phyloP scores from a whole-genome alignment of 768 basidiomycete species.

The Dacryopinax primogenitus region DNA sequence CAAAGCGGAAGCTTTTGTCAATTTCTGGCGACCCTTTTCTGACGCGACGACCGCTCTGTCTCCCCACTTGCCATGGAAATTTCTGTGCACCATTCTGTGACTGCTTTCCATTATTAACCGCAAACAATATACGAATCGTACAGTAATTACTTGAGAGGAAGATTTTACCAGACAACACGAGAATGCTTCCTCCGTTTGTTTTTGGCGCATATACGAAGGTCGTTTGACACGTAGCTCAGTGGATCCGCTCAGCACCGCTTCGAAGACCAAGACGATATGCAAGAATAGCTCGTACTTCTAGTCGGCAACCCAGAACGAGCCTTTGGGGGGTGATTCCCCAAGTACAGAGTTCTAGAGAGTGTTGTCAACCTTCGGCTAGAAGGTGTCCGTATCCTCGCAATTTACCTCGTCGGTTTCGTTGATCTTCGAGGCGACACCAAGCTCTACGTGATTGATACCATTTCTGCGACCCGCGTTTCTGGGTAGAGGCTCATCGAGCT shows the following conservation, averaged over 20 bases:
- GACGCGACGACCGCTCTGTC: too few relatives aligned
- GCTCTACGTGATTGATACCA: not conserved
- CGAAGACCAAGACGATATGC: not conserved
- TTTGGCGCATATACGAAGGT: not conserved
- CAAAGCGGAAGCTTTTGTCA: not conserved
- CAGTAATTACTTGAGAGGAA: not conserved
- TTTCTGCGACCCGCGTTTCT: not conserved
- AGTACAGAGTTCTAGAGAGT: not conserved
- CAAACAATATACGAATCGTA: not conserved
- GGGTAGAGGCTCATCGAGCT: not conserved
- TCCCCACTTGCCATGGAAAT: too few relatives aligned
- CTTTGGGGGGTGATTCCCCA: not conserved
- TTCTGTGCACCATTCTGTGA: not conserved
- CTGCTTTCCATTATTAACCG: not conserved
- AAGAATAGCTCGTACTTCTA: not conserved
- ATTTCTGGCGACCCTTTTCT: not conserved
- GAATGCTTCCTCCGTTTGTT: not conserved
- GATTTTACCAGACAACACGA: not conserved
- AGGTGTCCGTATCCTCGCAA: not conserved
- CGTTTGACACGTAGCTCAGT: not conserved
- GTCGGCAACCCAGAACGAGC: slow-evolving; percentile 2
- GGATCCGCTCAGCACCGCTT: not conserved
- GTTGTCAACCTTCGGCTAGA: not conserved
- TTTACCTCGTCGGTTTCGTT: not conserved
- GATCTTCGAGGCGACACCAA: not conserved